These are phyloP conservation scores for Boletus mariae DNA, from an alignment of 1,284 basidiomycete species.

Conservation along the genomic window DNA sequence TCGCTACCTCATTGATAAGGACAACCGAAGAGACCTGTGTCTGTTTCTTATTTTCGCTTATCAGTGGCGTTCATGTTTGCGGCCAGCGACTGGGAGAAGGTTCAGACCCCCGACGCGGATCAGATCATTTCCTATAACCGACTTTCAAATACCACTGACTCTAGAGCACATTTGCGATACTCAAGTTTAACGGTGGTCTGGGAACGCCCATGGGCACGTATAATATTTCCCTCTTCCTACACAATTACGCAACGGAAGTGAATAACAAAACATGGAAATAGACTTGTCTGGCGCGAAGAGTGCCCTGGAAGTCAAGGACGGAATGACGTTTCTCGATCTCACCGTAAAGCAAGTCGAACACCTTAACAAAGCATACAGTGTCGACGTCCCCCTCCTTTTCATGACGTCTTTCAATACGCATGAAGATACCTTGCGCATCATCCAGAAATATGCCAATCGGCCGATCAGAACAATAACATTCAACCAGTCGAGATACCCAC, in stretches of 20 bases:
- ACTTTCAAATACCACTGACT: slow-evolving; percentile 60
- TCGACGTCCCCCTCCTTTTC: slow-evolving; percentile 91
- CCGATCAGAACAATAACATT: slow-evolving; percentile 89
- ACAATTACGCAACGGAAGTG: neutral
- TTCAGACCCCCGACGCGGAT: slow-evolving; percentile 86
- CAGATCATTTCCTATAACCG: slow-evolving; percentile 86
- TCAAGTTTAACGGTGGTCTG: slow-evolving; percentile 98
- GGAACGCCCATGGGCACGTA: slow-evolving; percentile 86
- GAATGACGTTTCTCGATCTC: slow-evolving; percentile 97
- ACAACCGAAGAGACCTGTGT: slow-evolving; percentile 88
- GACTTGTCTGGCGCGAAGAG: slow-evolving; percentile 89
- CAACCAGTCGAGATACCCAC: slow-evolving; percentile 96
- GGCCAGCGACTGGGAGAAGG: slow-evolving; percentile 89
- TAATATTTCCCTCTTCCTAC: slow-evolving; percentile 3
- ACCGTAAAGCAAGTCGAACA: slow-evolving; percentile 93
- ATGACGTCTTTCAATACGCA: slow-evolving; percentile 99
- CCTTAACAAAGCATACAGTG: slow-evolving; percentile 62
- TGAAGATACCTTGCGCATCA: slow-evolving; percentile 91
- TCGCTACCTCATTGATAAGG: slow-evolving; percentile 89
- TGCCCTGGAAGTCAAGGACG: slow-evolving; percentile 87
- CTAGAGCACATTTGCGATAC: slow-evolving; percentile 85
- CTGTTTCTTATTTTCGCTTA: slow-evolving; percentile 33
- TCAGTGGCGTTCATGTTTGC: slow-evolving; percentile 10
- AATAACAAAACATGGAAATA: slow-evolving; percentile 24
- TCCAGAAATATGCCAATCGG: slow-evolving; percentile 97